Evolutionary conservation across 805 yeast genomes (phyloP).

Genomic region (Komagataella mondaviorum): DNA sequence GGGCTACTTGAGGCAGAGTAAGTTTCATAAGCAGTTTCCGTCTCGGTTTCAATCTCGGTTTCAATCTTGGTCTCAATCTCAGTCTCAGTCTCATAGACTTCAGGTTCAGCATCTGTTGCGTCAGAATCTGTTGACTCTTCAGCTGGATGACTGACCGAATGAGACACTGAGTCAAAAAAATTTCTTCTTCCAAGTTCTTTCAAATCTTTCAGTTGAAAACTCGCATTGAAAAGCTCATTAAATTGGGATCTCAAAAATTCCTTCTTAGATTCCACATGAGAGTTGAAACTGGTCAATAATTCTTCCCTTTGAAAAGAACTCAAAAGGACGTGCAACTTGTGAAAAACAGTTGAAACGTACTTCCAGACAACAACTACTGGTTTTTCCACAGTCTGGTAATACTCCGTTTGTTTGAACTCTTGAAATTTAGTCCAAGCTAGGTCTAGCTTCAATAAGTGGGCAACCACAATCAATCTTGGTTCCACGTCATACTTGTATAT

Average conservation of each 20-base stretch:
- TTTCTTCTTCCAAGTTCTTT: slow-evolving; percentile 4
- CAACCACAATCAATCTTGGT: background rate
- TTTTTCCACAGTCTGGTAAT: background rate
- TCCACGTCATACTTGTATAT: background rate
- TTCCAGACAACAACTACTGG: background rate
- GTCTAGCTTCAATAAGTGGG: slow-evolving; percentile 1
- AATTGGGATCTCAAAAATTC: slow-evolving; percentile 17
- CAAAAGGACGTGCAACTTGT: background rate
- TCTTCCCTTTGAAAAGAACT: background rate
- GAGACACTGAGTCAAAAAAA: background rate
- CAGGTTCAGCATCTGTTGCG: background rate
- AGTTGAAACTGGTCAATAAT: background rate
- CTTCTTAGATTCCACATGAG: slow-evolving; percentile 15
- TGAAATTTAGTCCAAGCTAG: background rate
- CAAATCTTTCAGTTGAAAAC: slow-evolving; percentile 14
- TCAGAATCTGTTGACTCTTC: background rate
- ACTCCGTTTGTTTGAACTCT: background rate
- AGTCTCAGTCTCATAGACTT: slow-evolving; percentile 3
- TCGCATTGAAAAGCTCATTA: slow-evolving; percentile 15
- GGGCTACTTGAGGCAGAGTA: background rate
- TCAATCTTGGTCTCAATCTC: slow-evolving; percentile 15
- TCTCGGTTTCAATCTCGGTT: slow-evolving; percentile 17
- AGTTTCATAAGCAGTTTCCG: background rate
- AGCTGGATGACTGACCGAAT: background rate
- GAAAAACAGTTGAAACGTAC: background rate